Base-by-base conservation (phyloP, 768 basidiomycete species). In the Leccinum longicurvipes region DNA sequence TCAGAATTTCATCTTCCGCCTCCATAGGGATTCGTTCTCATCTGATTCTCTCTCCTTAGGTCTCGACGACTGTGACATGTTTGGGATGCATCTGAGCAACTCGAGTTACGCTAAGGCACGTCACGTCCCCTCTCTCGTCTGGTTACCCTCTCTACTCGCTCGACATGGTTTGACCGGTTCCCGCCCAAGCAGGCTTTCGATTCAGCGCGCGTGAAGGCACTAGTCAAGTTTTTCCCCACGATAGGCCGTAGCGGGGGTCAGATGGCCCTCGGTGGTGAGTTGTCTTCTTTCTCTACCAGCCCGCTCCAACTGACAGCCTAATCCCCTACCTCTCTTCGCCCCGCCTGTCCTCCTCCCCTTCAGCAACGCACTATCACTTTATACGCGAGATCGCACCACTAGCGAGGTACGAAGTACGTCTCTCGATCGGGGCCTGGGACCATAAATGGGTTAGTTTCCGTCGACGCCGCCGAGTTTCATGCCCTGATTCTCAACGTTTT, bases 41-140 rank as follows among this genome's bases (percentile, higher is more conserved):
- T 36, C 34, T 4, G 14, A 39, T 34, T 8, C n/a, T 1, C 19
- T 50, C 31, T 44, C 14, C 49, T n/a, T 52, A 87, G 87, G 77
- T 54, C 61, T 84, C 7, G 89, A 91, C 59, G 90, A 91, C 44
- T 78, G 79, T 42, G 91, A 93, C 50, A 21, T 59, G 48, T 70
- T 69, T 85, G 84, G 63, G 83, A 88, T 64, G 67, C 90, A 93
- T 64, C 75, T 92, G 55, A 90, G 87, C 67, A 93, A 93, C 64
- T 90, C 89, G 0, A 85, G 82, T 51, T 93, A 92, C 59, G 81
- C 87, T 4, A 91, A 89, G 77, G 86, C 82, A 54, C 15, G 73
- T 62, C 19, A 36, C 36, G 0, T 15, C 42, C 19, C 25, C 15
- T 25, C 14, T 44, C 12, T 23, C 23, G 0, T 44, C 14, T 44